phyloP scores from a whole-genome alignment of 2,329 filamentous ascomycete species.

The Trichoderma citrinoviride region DNA sequence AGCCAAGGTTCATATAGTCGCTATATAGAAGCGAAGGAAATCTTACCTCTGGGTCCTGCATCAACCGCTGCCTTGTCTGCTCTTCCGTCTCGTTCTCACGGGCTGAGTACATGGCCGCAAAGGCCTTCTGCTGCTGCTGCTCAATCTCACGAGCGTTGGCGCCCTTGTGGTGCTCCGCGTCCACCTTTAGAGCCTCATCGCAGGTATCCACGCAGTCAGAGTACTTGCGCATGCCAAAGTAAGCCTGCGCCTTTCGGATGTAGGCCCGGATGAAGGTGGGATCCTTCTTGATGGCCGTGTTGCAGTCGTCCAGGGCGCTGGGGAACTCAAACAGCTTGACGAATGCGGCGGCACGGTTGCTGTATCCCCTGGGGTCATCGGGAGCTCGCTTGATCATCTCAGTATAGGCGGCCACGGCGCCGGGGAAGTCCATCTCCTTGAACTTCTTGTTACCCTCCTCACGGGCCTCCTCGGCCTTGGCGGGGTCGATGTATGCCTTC shows the following conservation, averaged over 20 bases:
- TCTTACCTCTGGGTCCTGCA: slow-evolving; percentile 83
- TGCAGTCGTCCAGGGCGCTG: slow-evolving; percentile 87
- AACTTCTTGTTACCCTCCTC: slow-evolving; percentile 95
- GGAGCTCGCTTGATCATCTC: slow-evolving; percentile 98
- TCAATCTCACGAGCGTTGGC: slow-evolving; percentile 91
- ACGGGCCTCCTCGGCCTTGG: slow-evolving; percentile 90
- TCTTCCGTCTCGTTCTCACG: slow-evolving; percentile 95
- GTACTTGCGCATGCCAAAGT: slow-evolving; percentile 97
- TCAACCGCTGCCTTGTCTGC: slow-evolving; percentile 87
- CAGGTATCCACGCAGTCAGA: slow-evolving; percentile 91
- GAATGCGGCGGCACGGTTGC: slow-evolving; percentile 93
- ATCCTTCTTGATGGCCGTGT: slow-evolving; percentile 86
- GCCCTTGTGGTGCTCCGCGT: slow-evolving; percentile 63
- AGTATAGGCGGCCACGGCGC: slow-evolving; percentile 85
- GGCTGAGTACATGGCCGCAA: slow-evolving; percentile 83
- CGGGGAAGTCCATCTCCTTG: slow-evolving; percentile 95
- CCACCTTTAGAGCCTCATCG: slow-evolving; percentile 73
- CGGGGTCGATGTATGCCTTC: slow-evolving; percentile 81
- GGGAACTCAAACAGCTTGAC: slow-evolving; percentile 97
- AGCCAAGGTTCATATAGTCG: neutral
- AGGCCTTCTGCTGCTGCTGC: slow-evolving; percentile 87
- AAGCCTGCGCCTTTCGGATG: slow-evolving; percentile 91
- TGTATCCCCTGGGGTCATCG: slow-evolving; percentile 89
- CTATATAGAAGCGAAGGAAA: neutral
- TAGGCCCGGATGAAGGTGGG: slow-evolving; percentile 92